Evolutionary conservation across 768 basidiomycete genomes (phyloP).

Genomic region (Hemileccinum rubropunctum): DNA sequence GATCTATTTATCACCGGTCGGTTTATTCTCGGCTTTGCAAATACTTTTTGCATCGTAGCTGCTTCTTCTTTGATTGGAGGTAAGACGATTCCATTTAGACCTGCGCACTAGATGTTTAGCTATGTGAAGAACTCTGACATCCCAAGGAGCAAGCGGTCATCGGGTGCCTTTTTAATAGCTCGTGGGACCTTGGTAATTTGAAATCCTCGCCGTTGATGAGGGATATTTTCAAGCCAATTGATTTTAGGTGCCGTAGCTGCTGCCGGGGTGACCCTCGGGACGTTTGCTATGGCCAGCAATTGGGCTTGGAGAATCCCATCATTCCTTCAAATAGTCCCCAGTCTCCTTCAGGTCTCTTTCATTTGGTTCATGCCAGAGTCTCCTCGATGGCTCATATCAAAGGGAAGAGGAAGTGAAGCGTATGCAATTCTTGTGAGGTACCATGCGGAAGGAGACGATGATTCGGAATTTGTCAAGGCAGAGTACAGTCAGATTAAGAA

Average conservation of each 20-base stretch:
- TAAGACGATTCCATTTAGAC: not conserved
- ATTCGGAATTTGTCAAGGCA: conserved; percentile 52
- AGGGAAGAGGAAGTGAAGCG: too few species aligned
- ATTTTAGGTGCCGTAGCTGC: conserved; percentile 31
- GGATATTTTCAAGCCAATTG: not conserved
- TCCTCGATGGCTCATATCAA: too few species aligned
- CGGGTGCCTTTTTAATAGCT: conserved; percentile 7
- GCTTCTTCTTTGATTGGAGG: conserved; percentile 23
- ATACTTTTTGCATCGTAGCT: conserved; percentile 14
- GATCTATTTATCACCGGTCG: conserved; percentile 12
- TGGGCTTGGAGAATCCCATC: conserved; percentile 66
- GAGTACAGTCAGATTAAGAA: too few species aligned
- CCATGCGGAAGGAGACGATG: conserved; percentile 55
- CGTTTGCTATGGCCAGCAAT: too few species aligned
- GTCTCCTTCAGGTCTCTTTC: conserved; percentile 51
- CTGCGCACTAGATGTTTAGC: not conserved
- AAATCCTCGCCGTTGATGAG: not conserved
- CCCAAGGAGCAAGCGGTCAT: conserved; percentile 21
- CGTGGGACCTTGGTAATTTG: conserved; percentile 13
- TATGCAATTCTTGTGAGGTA: conserved; percentile 49
- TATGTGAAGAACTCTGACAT: conserved; percentile 18
- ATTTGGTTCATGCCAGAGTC: too few species aligned
- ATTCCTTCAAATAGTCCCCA: conserved; percentile 57
- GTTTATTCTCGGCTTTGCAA: conserved; percentile 17
- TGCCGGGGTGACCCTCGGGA: too few species aligned